Percentiles rank a stretch among this genome's conserved stretches.
Conservation (phyloP, 2,329 filamentous ascomycete species). For the Apiospora pterosperma region DNA sequence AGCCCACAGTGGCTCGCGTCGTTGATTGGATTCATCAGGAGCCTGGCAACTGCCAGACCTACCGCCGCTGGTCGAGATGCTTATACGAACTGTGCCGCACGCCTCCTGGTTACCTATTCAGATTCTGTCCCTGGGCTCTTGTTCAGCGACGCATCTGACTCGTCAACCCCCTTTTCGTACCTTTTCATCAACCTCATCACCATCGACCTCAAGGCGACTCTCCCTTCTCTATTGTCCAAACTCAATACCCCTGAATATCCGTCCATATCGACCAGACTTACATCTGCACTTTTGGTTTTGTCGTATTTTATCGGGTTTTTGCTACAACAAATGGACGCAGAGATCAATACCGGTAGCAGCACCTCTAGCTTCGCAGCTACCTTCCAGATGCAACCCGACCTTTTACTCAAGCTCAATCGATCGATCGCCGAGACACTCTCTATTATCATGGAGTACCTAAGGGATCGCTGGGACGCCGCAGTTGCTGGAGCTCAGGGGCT, state of each 20-base stretch:
- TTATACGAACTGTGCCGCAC: constrained; percentile 56
- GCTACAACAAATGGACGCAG: constrained; percentile 47
- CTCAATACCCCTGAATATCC: constrained; percentile 55
- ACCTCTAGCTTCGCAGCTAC: constrained; percentile 15
- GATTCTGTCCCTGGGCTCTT: constrained; percentile 42
- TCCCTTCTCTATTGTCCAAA: constrained; percentile 56
- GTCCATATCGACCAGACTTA: constrained; percentile 48
- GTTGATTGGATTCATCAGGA: constrained; percentile 45
- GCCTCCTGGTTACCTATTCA: constrained; percentile 55
- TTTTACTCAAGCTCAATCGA: constrained; percentile 58
- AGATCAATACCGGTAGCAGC: constrained; percentile 27
- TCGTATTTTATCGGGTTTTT: constrained; percentile 59
- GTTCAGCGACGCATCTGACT: constrained; percentile 43
- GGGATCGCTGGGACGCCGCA: constrained; percentile 67
- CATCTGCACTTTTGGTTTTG: constrained; percentile 60
- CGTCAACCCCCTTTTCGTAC: constrained; percentile 56
- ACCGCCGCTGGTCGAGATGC: constrained; percentile 52
- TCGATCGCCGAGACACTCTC: constrained; percentile 62
- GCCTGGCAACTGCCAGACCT: constrained; percentile 52
- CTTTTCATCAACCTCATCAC: constrained; percentile 62
- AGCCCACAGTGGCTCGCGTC: constrained; percentile 51
- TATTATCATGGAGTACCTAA: constrained; percentile 60
- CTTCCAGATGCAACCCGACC: constrained; percentile 52
- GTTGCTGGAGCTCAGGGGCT: constrained; percentile 60
- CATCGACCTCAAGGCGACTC: constrained; percentile 61